These are phyloP conservation scores for Amesomyces nigricolor DNA, from an alignment of 2,329 filamentous ascomycete species.

Conservation along the genomic window DNA sequence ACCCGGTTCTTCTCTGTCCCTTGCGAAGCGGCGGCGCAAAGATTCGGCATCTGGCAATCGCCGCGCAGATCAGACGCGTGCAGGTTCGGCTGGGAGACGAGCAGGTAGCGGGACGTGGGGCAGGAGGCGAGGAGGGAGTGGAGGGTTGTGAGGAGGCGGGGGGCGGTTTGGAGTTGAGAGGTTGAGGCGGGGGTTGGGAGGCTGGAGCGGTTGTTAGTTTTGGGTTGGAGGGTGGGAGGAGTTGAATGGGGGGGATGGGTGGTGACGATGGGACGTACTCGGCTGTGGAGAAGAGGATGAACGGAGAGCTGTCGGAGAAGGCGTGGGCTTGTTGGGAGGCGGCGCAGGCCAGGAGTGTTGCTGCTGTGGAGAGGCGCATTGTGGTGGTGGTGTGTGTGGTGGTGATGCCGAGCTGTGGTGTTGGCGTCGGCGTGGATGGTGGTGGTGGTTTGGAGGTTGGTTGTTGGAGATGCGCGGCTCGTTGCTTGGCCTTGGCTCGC, in stretches of 20 bases:
- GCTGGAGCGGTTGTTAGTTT: slow-evolving; percentile 14
- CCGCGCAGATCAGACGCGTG: slow-evolving; percentile 62
- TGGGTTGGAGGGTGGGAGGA: background rate
- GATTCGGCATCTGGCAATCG: slow-evolving; percentile 48
- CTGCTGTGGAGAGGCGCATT: slow-evolving; percentile 52
- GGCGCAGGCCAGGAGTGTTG: slow-evolving; percentile 49
- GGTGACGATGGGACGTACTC: slow-evolving; percentile 51
- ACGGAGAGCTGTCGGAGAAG: slow-evolving; percentile 82
- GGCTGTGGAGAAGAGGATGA: slow-evolving; percentile 79
- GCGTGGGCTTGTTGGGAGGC: slow-evolving; percentile 49
- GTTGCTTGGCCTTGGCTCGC: background rate
- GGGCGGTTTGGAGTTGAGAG: slow-evolving; percentile 46
- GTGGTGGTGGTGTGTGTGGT: slow-evolving; percentile 20
- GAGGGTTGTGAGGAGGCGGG: slow-evolving; percentile 39
- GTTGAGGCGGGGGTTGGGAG: slow-evolving; percentile 31
- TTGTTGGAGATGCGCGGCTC: slow-evolving; percentile 13
- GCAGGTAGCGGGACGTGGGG: slow-evolving; percentile 68
- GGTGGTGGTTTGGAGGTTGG: background rate
- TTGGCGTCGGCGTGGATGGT: slow-evolving; percentile 1
- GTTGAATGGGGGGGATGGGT: background rate
- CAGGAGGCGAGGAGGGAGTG: slow-evolving; percentile 57
- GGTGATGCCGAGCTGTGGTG: slow-evolving; percentile 13
- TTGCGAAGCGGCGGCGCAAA: slow-evolving; percentile 36
- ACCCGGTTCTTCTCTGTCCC: slow-evolving; percentile 34
- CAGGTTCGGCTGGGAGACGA: slow-evolving; percentile 72